phyloP scores from a whole-genome alignment of 495 filamentous ascomycete species.

The Penicillium chermesinum region DNA sequence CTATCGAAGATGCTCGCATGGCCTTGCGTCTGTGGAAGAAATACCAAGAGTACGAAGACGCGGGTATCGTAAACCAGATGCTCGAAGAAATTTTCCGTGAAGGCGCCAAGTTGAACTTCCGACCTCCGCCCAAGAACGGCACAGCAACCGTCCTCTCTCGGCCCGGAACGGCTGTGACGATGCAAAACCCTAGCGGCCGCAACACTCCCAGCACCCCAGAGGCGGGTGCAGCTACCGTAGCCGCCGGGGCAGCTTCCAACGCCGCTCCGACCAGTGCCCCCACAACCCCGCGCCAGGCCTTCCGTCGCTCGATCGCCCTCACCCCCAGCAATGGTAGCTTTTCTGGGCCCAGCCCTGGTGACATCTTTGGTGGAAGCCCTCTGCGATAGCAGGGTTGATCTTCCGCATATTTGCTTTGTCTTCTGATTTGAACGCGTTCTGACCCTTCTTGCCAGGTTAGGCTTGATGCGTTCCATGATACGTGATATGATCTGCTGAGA shows the following conservation, averaged over 20 bases:
- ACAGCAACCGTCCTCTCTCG: conserved; percentile 33
- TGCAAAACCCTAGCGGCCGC: conserved; percentile 40
- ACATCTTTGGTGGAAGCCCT: conserved; percentile 43
- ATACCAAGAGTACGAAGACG: conserved; percentile 81
- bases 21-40: conserved; percentile 87
- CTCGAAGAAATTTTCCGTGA: conserved; percentile 76
- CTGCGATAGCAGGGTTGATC: conserved; percentile 25
- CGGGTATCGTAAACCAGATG: conserved; percentile 67
- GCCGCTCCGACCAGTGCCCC: conserved; percentile 31
- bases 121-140: conserved; percentile 54
- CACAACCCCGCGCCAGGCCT: conserved; percentile 40
- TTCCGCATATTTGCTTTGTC: background rate
- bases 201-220: conserved; percentile 43
- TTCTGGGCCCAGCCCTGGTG: conserved; percentile 34
- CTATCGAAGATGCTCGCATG: conserved; percentile 86
- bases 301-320: conserved; percentile 42
- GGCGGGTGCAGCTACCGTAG: conserved; percentile 8
- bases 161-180: conserved; percentile 41
- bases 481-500: no score
- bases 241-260: conserved; percentile 5
- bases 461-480: background rate
- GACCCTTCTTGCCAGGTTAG: background rate
- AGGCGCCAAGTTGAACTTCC: conserved; percentile 66
- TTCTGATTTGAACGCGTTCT: background rate
- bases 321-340: conserved; percentile 46